Evolutionary conservation across 345 rosid species (phyloP), one percentile per base, ranked within the genome.

Genomic region (Gossypium raimondii): DNA sequence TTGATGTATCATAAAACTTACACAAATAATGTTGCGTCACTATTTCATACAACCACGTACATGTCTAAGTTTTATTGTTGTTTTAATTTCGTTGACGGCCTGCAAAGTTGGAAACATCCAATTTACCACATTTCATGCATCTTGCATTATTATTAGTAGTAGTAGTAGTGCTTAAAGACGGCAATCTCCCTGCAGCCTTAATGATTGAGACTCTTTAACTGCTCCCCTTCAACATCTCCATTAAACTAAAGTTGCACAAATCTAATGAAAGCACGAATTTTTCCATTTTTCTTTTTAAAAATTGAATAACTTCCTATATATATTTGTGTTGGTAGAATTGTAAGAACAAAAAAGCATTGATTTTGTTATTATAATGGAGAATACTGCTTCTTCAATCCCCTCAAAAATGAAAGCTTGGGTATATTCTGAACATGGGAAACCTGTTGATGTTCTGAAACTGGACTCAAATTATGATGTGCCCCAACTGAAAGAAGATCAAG

Each of bases 351-450:
- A 24, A 67, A 67, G 56, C 72, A 47, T 48, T 67, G 12, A 24
- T 24, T 48, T 52, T 16, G 13, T 67, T 18, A 16, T 68, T 51
- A 4, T 8, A 34, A 68, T 16, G 44, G 72, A 68, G 2, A 9
- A 29, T 11, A 11, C 16, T 34, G n/a, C 2, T 29, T 12, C 10
- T 51, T 58, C 38, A 4, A 73, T 61, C 29, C 76, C 76, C 10
- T 16, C 69, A 2, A 84, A 82, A 78, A 92, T 88, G 97, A 94
- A 89, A 83, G 95, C 93, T 1, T 92, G 97, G 93, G 78, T 92
- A 1, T 92, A 92, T 76, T 78, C 76, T 5, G 93, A 88, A 43
- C 89, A 92, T 57, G 97, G 97, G 0, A 90, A 89, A 5, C 52
- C 71, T 7, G 87, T 83, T 6, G 92, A 92, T 71, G 98, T 89